Evolutionary conservation across 2,329 filamentous ascomycete genomes (phyloP), one percentile per base, ranked within the genome.

Genomic region (Diaporthe sp.): DNA sequence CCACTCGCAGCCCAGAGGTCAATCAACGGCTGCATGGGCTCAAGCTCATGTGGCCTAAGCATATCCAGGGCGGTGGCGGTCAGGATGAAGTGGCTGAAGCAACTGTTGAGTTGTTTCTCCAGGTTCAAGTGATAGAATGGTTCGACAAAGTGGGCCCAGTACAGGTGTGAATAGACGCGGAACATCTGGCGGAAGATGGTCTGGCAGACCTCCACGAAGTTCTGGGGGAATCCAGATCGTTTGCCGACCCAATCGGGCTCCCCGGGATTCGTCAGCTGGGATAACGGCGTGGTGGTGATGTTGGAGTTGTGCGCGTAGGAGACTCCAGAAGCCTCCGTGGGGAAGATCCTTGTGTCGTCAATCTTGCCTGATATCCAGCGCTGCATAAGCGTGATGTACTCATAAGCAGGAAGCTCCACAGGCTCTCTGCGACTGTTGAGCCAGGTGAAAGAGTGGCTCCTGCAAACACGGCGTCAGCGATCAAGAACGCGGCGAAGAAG

Each of bases 161-260:
- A 99, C 75, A 99, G 92, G 84, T 99, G 97, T 63, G 97, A 93
- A 81, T 99, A 99, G 79, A 98, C 96, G 75, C 97, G 94, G 88
- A 99, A 98, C 93, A 99, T 98, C 85, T 98, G 97, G 79, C 96
- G 94, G 87, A 98, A 96, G 80, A 98, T 97, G 77, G 93, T 93
- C 87, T 97, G 95, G 87, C 96, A 97, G 78, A 98, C 95, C 76
- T 93, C 91, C 79, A 96, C 89, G 83, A 98, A 98, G 78, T 94
- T 94, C 77, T 94, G 91, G 3, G 97, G 97, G 84, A 99, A 99
- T 5, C 96, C 96, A 75, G 94, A 97, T 61, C 94, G 91, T 86
- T 97, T 97, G 80, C 97, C 97, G 73, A 98, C 89, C 94, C 95
- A 98, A 75, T 92, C 91, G 30, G 84, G 85, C 73, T 94, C 92